phyloP scores from a whole-genome alignment of 176 grass and related monocot species.

The Rhynchospora pubera region DNA sequence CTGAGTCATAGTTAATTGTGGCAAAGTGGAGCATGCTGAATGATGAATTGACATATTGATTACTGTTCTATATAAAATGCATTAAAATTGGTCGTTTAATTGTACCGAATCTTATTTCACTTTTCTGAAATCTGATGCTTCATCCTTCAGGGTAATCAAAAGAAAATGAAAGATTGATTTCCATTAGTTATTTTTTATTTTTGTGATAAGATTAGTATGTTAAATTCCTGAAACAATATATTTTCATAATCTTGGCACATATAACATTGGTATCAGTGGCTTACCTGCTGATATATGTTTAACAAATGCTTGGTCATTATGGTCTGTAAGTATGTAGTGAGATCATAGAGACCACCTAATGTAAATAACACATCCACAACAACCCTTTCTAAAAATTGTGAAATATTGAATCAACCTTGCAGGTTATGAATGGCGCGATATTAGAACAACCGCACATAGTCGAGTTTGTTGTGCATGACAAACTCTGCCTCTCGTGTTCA shows the following conservation, averaged over 20 bases:
- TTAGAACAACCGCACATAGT: slow-evolving; percentile 70
- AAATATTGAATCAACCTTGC: neutral
- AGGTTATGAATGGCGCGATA: slow-evolving; percentile 45
- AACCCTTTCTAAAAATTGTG: neutral
- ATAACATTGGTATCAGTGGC: no score
- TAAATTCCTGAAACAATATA: no score
- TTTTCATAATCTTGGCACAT: no score
- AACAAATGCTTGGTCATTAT: neutral
- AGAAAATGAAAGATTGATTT: neutral
- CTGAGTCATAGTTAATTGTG: neutral
- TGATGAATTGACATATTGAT: neutral
- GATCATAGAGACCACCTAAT: neutral
- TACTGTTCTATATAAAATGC: neutral
- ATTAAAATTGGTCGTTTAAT: neutral
- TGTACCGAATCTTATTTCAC: neutral
- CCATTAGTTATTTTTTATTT: neutral
- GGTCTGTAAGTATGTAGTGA: neutral
- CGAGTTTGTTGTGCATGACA: slow-evolving; percentile 77
- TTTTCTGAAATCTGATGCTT: neutral
- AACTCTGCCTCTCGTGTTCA: slow-evolving; percentile 52
- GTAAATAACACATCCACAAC: neutral
- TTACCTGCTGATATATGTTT: neutral
- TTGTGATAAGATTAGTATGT: no score
- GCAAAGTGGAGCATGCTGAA: neutral
- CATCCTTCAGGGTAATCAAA: neutral